phyloP scores from a whole-genome alignment of 108 stramenopile genomes.

The Mayamaea pseudoterrestris region DNA sequence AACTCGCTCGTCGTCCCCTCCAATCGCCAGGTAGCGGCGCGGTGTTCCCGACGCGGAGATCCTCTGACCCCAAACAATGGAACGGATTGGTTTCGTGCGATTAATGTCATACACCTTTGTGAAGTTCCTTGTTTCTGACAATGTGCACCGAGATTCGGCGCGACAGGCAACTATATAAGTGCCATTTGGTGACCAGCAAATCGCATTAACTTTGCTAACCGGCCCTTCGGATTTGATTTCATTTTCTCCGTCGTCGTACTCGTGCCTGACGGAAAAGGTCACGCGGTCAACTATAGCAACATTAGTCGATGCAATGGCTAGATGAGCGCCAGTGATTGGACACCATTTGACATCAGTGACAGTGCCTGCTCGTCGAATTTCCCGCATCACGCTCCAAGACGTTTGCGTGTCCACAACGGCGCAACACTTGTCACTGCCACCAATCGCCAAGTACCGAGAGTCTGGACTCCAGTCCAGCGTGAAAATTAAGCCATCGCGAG shows the following conservation, averaged over 20 bases:
- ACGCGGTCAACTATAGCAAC: slow-evolving; percentile 14
- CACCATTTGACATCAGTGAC: slow-evolving; percentile 26
- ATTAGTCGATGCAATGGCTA: slow-evolving; percentile 24
- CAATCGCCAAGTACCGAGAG: slow-evolving; percentile 19
- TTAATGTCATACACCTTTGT: slow-evolving; percentile 29
- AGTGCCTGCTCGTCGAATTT: slow-evolving; percentile 9
- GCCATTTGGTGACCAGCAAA: slow-evolving; percentile 1
- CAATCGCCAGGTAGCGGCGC: slow-evolving; percentile 21
- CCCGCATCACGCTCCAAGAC: slow-evolving; percentile 12
- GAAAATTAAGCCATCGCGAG: slow-evolving; percentile 19
- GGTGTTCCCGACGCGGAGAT: not conserved
- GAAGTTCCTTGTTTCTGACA: slow-evolving; percentile 29
- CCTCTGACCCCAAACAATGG: slow-evolving; percentile 22
- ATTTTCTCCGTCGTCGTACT: not conserved
- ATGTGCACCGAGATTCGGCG: slow-evolving; percentile 7
- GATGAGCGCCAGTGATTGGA: slow-evolving; percentile 11
- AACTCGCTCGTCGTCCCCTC: slow-evolving; percentile 16
- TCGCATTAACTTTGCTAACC: not conserved
- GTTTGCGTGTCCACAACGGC: slow-evolving; percentile 12
- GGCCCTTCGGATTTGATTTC: not conserved
- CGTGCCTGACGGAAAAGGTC: not conserved
- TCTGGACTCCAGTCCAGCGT: slow-evolving; percentile 34
- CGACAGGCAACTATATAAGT: not conserved
- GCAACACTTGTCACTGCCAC: slow-evolving; percentile 23
- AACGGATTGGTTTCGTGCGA: slow-evolving; percentile 4